phyloP scores from a whole-genome alignment of 805 yeast species.

The Hermanozyma aechmeae region DNA sequence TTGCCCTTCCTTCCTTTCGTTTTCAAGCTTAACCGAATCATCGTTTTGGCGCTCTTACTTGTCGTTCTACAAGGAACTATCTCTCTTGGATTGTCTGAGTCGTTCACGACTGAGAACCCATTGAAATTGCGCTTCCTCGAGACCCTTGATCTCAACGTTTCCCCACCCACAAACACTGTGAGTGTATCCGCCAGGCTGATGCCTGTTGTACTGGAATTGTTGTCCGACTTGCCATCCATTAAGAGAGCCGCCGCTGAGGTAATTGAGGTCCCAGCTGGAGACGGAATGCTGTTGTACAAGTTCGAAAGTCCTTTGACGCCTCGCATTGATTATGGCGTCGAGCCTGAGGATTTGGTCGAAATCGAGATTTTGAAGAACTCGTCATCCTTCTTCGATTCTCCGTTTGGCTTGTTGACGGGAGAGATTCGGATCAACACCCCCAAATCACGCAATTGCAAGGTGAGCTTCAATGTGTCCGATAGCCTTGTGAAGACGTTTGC shows the following conservation, averaged over 20 bases:
- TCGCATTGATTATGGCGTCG: slow-evolving; percentile 18
- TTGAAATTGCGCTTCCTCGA: slow-evolving; percentile 67
- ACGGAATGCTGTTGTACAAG: slow-evolving; percentile 45
- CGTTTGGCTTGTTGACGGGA: slow-evolving; percentile 60
- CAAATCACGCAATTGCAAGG: slow-evolving; percentile 55
- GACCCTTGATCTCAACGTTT: slow-evolving; percentile 36
- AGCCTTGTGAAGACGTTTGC: slow-evolving; percentile 19
- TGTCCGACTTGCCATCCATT: slow-evolving; percentile 58
- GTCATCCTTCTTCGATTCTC: slow-evolving; percentile 30
- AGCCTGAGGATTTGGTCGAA: slow-evolving; percentile 34
- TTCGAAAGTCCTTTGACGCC: slow-evolving; percentile 44
- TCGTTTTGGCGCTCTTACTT: slow-evolving; percentile 31
- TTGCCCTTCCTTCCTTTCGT: slow-evolving; percentile 58
- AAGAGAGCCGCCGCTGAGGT: slow-evolving; percentile 23
- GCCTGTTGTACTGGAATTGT: slow-evolving; percentile 30
- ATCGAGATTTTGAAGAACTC: slow-evolving; percentile 45
- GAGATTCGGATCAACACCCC: slow-evolving; percentile 49
- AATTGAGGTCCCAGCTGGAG: slow-evolving; percentile 24
- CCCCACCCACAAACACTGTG: slow-evolving; percentile 26
- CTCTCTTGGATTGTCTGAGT: slow-evolving; percentile 30
- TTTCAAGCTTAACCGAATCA: slow-evolving; percentile 52
- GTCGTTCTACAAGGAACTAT: slow-evolving; percentile 26
- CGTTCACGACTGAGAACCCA: slow-evolving; percentile 59
- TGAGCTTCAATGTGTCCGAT: slow-evolving; percentile 46
- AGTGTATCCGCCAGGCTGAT: slow-evolving; percentile 44